phyloP scores from a whole-genome alignment of 2,329 filamentous ascomycete genomes.

The Sclerotinia glacialis region DNA sequence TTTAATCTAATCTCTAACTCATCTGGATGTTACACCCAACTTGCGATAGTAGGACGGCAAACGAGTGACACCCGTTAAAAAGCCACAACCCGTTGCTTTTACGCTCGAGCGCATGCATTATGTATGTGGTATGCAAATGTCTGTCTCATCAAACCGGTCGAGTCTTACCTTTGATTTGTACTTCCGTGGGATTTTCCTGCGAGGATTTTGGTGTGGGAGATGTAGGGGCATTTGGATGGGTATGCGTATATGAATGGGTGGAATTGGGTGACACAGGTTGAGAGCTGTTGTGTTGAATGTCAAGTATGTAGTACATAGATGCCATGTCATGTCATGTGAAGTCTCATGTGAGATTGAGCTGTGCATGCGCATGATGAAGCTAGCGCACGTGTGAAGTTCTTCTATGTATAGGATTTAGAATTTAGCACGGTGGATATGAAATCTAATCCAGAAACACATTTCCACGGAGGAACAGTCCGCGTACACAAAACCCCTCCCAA shows the following conservation, averaged over 20 bases:
- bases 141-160: not conserved
- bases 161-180: not conserved
- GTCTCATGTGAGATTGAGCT: not conserved
- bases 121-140: not conserved
- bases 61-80: conserved; percentile 15
- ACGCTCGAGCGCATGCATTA: not conserved
- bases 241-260: no score
- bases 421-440: no score
- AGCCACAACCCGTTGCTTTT: not conserved
- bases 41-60: no score
- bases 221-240: not conserved
- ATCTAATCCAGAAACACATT: no score
- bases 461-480: no score
- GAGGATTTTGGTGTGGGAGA: not conserved
- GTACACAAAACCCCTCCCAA: no score
- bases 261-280: not conserved
- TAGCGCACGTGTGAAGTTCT: not conserved
- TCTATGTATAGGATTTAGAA: no score
- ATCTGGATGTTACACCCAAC: not conserved
- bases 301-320: not conserved
- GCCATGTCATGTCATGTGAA: not conserved
- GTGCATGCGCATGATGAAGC: not conserved
- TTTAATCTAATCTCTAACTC: not conserved
- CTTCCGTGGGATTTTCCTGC: not conserved
- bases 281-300: not conserved